phyloP scores from a whole-genome alignment of 257 asterid species.

The Prunella vulgaris region DNA sequence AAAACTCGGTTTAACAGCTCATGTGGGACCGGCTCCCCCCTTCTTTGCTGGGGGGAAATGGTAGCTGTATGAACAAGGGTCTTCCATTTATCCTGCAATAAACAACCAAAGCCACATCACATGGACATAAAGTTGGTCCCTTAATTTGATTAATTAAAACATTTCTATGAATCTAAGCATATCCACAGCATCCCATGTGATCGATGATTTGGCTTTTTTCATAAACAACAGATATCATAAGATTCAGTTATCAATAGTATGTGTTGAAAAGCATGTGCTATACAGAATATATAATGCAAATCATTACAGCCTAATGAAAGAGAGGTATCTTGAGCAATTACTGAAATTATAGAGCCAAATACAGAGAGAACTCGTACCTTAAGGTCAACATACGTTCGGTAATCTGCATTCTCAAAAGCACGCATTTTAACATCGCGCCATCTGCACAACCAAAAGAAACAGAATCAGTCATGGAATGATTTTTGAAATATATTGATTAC shows the following conservation, averaged over 20 bases:
- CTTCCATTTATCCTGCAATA: conserved; percentile 86
- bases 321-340: neutral
- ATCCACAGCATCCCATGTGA: conserved; percentile 26
- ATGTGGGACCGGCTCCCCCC: conserved; percentile 95
- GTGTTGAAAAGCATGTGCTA: conserved; percentile 27
- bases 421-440: conserved; percentile 97
- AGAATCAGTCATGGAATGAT: neutral
- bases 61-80: conserved; percentile 88
- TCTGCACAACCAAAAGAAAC: conserved; percentile 34
- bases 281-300: neutral
- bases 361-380: conserved; percentile 46
- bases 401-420: conserved; percentile 88
- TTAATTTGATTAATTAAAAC: neutral
- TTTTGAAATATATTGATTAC: neutral
- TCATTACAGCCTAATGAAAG: neutral
- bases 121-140: neutral
- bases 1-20: conserved; percentile 75
- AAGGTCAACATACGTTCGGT: conserved; percentile 89
- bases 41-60: conserved; percentile 86
- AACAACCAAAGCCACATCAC: conserved; percentile 17
- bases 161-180: neutral
- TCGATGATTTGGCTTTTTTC: conserved; percentile 16
- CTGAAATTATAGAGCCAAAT: neutral
- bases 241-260: conserved; percentile 23
- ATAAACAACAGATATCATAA: conserved; percentile 20